These are phyloP conservation scores for Ganoderma sp. DNA, from an alignment of 1,284 basidiomycete species.

Conservation along the genomic window DNA sequence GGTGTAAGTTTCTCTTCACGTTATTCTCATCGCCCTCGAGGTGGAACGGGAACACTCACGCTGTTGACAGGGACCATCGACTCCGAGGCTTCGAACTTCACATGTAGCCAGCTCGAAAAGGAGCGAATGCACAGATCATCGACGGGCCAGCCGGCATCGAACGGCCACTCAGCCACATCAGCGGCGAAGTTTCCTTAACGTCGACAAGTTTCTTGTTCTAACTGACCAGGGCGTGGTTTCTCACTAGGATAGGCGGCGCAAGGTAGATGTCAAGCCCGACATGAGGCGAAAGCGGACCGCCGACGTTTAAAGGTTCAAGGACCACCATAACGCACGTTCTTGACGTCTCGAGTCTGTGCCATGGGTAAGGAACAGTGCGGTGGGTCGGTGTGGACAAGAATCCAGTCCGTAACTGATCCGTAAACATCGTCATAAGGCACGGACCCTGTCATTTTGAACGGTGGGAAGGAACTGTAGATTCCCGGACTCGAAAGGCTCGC, in stretches of 20 bases:
- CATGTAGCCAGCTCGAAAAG: neutral
- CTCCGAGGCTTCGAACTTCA: neutral
- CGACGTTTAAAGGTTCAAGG: neutral
- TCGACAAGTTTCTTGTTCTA: neutral
- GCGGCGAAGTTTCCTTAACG: neutral
- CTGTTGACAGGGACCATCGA: neutral
- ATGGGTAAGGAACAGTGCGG: neutral
- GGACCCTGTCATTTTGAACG: neutral
- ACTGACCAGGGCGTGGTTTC: neutral
- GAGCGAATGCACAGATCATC: neutral
- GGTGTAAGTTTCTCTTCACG: neutral
- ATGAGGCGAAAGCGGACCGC: neutral
- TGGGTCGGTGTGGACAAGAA: neutral
- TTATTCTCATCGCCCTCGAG: neutral
- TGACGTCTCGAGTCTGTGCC: neutral
- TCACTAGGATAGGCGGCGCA: neutral
- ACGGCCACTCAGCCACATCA: conserved; percentile 1
- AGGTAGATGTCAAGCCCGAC: neutral
- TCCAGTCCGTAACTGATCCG: neutral
- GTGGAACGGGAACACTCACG: neutral
- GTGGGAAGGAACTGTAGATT: conserved; percentile 1
- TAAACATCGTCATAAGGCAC: neutral
- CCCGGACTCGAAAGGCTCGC: neutral
- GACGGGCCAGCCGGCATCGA: neutral
- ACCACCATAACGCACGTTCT: neutral